phyloP scores from a whole-genome alignment of 2,329 filamentous ascomycete species.

The Ophiostoma sp. region DNA sequence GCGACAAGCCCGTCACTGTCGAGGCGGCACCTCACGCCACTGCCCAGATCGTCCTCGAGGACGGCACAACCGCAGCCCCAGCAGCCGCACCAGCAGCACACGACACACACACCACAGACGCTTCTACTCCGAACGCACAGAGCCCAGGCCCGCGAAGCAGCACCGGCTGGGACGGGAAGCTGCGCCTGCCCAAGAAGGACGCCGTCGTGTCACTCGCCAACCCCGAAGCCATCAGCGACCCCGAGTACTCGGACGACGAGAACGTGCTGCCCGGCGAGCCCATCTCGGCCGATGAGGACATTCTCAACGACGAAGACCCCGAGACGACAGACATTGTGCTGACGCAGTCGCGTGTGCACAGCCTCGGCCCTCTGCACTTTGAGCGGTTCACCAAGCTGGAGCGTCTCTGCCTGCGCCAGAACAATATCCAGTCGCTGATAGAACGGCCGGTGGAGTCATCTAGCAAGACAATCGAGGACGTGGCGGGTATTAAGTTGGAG shows the following conservation, averaged over 20 bases:
- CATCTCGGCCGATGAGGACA: slow-evolving; percentile 73
- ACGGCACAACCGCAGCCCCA: slow-evolving; percentile 20
- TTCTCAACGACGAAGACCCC: slow-evolving; percentile 55
- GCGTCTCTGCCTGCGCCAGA: slow-evolving; percentile 87
- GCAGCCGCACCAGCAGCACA: not conserved
- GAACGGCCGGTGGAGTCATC: slow-evolving; percentile 31
- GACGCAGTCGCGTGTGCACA: slow-evolving; percentile 78
- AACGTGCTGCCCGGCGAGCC: slow-evolving; percentile 65
- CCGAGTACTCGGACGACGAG: slow-evolving; percentile 73
- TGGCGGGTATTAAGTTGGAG: not conserved
- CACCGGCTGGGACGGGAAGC: slow-evolving; percentile 79
- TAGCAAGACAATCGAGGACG: not conserved
- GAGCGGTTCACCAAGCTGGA: slow-evolving; percentile 73
- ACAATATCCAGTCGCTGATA: slow-evolving; percentile 69
- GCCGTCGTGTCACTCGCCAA: slow-evolving; percentile 57
- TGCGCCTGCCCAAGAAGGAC: slow-evolving; percentile 56
- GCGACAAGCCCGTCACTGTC: slow-evolving; percentile 14
- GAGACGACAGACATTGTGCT: slow-evolving; percentile 76
- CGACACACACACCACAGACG: slow-evolving; percentile 36
- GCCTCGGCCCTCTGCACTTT: slow-evolving; percentile 71
- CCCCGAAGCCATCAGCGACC: slow-evolving; percentile 75
- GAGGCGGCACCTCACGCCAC: slow-evolving; percentile 13
- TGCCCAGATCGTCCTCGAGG: slow-evolving; percentile 22
- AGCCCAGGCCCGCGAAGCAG: slow-evolving; percentile 45
- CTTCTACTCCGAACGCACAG: slow-evolving; percentile 34